Base-by-base conservation (phyloP, 345 rosid genomes). In the Aquilaria sinensis region DNA sequence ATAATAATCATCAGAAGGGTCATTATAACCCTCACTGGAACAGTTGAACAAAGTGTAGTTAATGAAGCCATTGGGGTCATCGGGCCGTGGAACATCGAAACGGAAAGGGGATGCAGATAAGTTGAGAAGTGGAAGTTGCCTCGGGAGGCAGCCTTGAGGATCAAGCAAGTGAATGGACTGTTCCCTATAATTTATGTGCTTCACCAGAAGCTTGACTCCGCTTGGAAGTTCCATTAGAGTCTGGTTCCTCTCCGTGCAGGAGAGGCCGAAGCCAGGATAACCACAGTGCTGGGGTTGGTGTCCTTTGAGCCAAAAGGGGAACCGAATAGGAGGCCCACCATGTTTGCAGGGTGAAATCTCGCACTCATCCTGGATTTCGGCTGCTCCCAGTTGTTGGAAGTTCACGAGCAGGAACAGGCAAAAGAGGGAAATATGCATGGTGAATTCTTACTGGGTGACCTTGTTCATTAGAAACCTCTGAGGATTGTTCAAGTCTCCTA, bases 81-180 rank as follows among this genome's bases (percentile, higher is more conserved):
- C 5, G 41, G 41, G 41, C 5, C 2, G 32, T 4, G 23, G 34
- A 11, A 13, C 2, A 4, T 30, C 29, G 58, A 8, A 55, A 2
- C 12, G 58, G 58, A 55, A 55, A 33, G 58, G 58, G 12, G 58
- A 55, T 55, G 58, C 37, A 31, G 58, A 55, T 30, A 55, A 31
- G 11, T 55, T 10, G 12, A 55, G 37, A 55, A 11, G 31, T 9
- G 34, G 58, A 10, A 55, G 58, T n/a, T 30, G 58, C 37, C 33
- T 9, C 3, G 13, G 5, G 58, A 29, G 41, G 58, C 58, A 55
- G 32, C n/a, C 41, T 13, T 1, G 14, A 1, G 58, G 14, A 31
- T 55, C 12, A 7, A 3, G 14, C 32, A 55, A 29, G 13, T 55
- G 13, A 9, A 55, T 8, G 5, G 13, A 8, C 13, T 55, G 58